These are phyloP conservation scores for Mycosphaerella sp. DNA, from an alignment of 2,329 filamentous ascomycete genomes.

Conservation along the genomic window DNA sequence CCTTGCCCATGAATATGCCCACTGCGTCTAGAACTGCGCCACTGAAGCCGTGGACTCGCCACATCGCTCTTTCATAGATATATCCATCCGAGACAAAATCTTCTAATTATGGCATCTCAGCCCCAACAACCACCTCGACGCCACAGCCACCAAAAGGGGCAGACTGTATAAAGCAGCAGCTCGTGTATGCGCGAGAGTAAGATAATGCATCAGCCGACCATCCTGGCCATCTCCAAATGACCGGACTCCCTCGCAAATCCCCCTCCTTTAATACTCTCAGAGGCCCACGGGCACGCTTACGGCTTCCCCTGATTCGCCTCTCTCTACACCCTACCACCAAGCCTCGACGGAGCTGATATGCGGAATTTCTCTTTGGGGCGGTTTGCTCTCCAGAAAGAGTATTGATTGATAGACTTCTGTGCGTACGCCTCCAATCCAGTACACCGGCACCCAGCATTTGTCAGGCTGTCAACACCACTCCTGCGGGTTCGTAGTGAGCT, in stretches of 20 bases:
- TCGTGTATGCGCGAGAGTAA: not conserved
- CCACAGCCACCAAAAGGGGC: not conserved
- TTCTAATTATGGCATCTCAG: not conserved
- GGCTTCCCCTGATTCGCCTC: not conserved
- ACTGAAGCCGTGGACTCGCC: not conserved
- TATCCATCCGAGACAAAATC: not conserved
- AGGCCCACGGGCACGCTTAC: not conserved
- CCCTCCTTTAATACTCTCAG: not conserved
- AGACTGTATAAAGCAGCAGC: not conserved
- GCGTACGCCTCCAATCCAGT: not conserved
- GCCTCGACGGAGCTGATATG: not conserved
- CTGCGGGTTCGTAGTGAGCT: not conserved
- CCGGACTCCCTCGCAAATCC: not conserved
- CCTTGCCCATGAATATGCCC: no score
- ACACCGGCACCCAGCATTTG: not conserved
- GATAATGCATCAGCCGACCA: not conserved
- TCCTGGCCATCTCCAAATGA: not conserved
- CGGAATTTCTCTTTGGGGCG: not conserved
- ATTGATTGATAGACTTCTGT: not conserved
- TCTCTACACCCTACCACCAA: not conserved
- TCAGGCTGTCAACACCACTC: not conserved
- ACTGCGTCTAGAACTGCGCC: not conserved
- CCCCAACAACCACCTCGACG: not conserved
- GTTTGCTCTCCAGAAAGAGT: not conserved
- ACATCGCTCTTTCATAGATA: not conserved